Percentiles rank a stretch among this genome's conserved stretches.
Evolutionary conservation across 2,329 filamentous ascomycete genomes (phyloP).

Genomic region (Botrytis aclada): DNA sequence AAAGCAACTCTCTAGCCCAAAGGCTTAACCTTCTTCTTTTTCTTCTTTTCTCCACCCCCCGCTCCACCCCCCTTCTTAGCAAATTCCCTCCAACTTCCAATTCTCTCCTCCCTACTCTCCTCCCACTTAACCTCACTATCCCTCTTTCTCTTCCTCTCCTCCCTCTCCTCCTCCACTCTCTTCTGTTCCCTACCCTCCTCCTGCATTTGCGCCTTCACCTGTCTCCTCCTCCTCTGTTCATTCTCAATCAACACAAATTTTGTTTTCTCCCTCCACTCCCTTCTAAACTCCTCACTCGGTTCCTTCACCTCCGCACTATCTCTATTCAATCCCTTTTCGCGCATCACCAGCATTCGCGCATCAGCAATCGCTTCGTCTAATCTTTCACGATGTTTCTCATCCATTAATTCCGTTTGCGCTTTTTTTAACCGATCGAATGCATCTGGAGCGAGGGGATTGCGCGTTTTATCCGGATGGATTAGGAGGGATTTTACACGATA

Average conservation of each 20-base stretch:
- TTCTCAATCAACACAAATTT: slow-evolving; percentile 89
- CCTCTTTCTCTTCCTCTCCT: slow-evolving; percentile 77
- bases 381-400: slow-evolving; percentile 83
- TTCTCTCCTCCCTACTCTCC: slow-evolving; percentile 82
- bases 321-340: slow-evolving; percentile 85
- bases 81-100: slow-evolving; percentile 91
- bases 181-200: slow-evolving; percentile 90
- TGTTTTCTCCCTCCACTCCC: slow-evolving; percentile 86
- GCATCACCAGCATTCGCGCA: slow-evolving; percentile 89
- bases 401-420: slow-evolving; percentile 84
- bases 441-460: slow-evolving; percentile 84
- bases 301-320: slow-evolving; percentile 79
- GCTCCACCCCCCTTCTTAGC: slow-evolving; percentile 58
- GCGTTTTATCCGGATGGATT: slow-evolving; percentile 97
- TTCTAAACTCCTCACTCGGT: slow-evolving; percentile 70
- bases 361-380: slow-evolving; percentile 96
- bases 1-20: slow-evolving; percentile 29
- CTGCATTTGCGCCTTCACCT: slow-evolving; percentile 91
- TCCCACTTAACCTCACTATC: slow-evolving; percentile 97
- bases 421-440: slow-evolving; percentile 97
- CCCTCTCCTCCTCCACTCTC: slow-evolving; percentile 80
- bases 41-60: slow-evolving; percentile 60
- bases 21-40: slow-evolving; percentile 59
- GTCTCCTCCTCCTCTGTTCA: slow-evolving; percentile 77
- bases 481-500: slow-evolving; percentile 98